These are phyloP conservation scores for Entonaema liquescens DNA, from an alignment of 495 filamentous ascomycete genomes.

Conservation along the genomic window DNA sequence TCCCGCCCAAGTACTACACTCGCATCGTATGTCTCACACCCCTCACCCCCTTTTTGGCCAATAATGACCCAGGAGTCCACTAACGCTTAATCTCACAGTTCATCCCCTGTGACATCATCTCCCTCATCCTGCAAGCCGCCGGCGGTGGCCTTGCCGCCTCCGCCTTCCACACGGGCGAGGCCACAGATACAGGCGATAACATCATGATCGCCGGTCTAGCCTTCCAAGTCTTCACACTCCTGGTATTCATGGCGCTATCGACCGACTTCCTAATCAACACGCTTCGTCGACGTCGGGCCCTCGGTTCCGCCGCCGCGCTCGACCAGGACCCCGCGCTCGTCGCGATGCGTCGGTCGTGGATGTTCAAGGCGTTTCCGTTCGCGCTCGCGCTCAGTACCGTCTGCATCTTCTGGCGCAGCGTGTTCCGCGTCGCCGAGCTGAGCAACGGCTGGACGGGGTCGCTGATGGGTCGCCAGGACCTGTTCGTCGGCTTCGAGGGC, in stretches of 20 bases:
- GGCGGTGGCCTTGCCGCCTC: constrained; percentile 68
- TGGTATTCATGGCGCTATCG: constrained; percentile 56
- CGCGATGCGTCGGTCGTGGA: constrained; percentile 33
- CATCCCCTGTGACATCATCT: constrained; percentile 69
- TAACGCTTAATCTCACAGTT: constrained; percentile 47
- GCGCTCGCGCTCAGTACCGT: constrained; percentile 62
- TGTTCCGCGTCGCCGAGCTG: constrained; percentile 73
- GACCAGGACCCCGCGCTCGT: constrained; percentile 23
- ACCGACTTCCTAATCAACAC: constrained; percentile 54
- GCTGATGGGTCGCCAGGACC: constrained; percentile 65
- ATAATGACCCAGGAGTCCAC: too few species aligned
- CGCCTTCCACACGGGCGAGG: constrained; percentile 50
- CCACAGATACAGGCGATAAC: constrained; percentile 58
- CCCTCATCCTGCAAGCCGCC: constrained; percentile 68
- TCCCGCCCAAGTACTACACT: constrained; percentile 64
- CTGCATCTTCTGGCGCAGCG: constrained; percentile 67
- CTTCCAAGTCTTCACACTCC: constrained; percentile 63
- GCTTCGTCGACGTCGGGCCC: constrained; percentile 19
- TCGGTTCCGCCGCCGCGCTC: not conserved
- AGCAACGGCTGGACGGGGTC: constrained; percentile 66
- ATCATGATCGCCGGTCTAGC: constrained; percentile 73
- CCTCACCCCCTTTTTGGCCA: constrained; percentile 44
- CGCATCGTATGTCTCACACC: constrained; percentile 47
- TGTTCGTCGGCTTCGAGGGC: constrained; percentile 76
- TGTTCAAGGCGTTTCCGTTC: constrained; percentile 51